Base-by-base conservation (phyloP, 192 early-diverging fungal genomes). In the Lunasporangiospora selenospora region DNA sequence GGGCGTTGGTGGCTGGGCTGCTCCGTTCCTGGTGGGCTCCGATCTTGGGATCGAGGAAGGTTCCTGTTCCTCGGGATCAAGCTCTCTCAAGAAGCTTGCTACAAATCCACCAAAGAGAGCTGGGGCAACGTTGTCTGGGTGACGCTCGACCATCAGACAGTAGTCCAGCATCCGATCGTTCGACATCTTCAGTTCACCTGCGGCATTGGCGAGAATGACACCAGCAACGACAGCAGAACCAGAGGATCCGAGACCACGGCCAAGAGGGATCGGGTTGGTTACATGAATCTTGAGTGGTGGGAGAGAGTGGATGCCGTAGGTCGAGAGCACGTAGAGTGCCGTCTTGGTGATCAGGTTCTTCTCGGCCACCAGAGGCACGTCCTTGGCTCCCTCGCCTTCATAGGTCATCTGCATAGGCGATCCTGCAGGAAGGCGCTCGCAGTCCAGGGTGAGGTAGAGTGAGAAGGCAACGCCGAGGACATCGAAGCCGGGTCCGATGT, bases 401-500 rank as follows among this genome's bases (percentile, higher is more conserved):
- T 88, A 88, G 16, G 81, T 78, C 77, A 88, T 81, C 44, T 64
- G 55, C 47, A 83, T 59, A 30, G 29, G 48, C 4, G 66, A 58
- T 42, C 53, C 48, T 21, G 43, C 50, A 11, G 58, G 63, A 0
- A 77, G 55, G 33, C 64, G 32, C 27, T 77, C 61, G 15, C 88
- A 87, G 31, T 83, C 78, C 19, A 99, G 75, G 2, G 83, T 84
- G 36, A 99, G 82, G 76, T 92, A 90, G 40, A 98, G 80, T n/a
- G 91, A 92, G 18, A 97, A 88, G 27, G 93, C 89, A 4, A 94
- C 84, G 23, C 98, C 98, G 36, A 99, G 85, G 21, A 92, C 90
- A 75, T 99, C 98, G 73, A 96, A 99, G 34, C 98, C 98, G 16
- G 96, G 95, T 15, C 98, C 98, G 45, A 99, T 89, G 77, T 99